Percentiles rank a stretch among this genome's conserved stretches.
phyloP scores from a whole-genome alignment of 2,329 filamentous ascomycete genomes.

The Harringtonia lauricola region DNA sequence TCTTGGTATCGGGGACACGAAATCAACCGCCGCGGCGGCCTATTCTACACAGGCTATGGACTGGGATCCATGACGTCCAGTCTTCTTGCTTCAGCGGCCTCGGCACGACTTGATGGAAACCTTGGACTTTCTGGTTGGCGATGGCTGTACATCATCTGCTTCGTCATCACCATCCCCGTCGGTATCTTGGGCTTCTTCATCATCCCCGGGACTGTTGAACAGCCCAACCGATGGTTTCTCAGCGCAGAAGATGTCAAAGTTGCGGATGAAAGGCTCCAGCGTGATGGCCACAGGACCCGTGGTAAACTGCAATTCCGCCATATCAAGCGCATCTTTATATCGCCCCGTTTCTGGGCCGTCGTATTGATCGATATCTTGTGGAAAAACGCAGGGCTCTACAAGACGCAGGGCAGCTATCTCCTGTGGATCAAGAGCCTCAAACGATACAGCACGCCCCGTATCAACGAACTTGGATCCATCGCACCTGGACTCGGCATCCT shows the following conservation, averaged over 20 bases:
- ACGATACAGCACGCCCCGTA: background rate
- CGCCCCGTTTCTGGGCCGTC: conserved; percentile 33
- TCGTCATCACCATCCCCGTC: conserved; percentile 26
- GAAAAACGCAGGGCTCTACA: conserved; percentile 39
- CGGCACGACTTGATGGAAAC: conserved; percentile 28
- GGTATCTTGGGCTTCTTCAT: conserved; percentile 36
- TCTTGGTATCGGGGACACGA: conserved; percentile 50
- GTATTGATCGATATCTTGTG: conserved; percentile 41
- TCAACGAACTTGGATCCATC: conserved; percentile 7
- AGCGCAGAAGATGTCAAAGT: conserved; percentile 21
- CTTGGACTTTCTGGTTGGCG: conserved; percentile 37
- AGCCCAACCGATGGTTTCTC: conserved; percentile 24
- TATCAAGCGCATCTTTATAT: conserved; percentile 22
- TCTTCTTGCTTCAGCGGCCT: conserved; percentile 29
- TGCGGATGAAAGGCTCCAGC: conserved; percentile 20
- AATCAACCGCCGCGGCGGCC: conserved; percentile 48
- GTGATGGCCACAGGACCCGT: conserved; percentile 26
- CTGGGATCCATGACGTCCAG: conserved; percentile 25
- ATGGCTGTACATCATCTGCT: conserved; percentile 38
- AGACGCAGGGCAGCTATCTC: conserved; percentile 36
- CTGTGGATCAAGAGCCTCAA: conserved; percentile 46
- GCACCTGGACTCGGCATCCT: conserved; percentile 38
- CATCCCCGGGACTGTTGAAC: conserved; percentile 35
- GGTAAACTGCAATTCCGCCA: conserved; percentile 22
- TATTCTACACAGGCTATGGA: conserved; percentile 49